Evolutionary conservation across 1,284 basidiomycete genomes (phyloP).

Genomic region (Athelia sp.): DNA sequence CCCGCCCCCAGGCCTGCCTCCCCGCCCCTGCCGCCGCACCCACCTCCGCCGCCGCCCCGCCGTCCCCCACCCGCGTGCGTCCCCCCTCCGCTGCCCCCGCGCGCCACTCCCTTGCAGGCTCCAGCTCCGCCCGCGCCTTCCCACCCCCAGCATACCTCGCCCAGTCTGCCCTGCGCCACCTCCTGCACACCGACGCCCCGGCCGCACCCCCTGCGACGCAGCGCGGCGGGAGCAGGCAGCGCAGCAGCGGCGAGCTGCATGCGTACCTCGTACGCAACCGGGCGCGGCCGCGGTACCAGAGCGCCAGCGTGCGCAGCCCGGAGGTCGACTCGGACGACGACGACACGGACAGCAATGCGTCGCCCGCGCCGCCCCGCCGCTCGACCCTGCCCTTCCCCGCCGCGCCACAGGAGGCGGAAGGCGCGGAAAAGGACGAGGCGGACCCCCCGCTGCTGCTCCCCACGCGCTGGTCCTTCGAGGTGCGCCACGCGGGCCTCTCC

Average conservation of each 20-base stretch:
- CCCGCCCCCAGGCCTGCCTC: constrained; percentile 23
- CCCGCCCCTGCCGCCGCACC: constrained; percentile 30
- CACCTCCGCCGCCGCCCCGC: constrained; percentile 41
- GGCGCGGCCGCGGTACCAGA: constrained; percentile 19
- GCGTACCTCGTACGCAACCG: background rate
- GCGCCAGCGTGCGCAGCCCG: constrained; percentile 47
- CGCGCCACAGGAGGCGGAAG: constrained; percentile 1
- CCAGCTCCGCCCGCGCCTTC: constrained; percentile 35
- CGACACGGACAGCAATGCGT: background rate
- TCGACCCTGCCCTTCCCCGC: no score
- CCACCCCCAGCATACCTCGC: constrained; percentile 69
- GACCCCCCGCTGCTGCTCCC: constrained; percentile 50
- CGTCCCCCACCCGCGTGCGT: constrained; percentile 23
- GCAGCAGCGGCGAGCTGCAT: background rate
- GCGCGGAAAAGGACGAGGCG: constrained; percentile 24
- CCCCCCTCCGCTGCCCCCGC: constrained; percentile 13
- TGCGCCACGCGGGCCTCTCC: constrained; percentile 52
- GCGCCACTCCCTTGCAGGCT: constrained; percentile 15
- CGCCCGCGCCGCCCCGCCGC: no score
- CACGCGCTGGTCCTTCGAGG: constrained; percentile 72
- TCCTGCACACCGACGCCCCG: constrained; percentile 58
- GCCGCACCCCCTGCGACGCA: constrained; percentile 28
- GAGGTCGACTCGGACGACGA: constrained; percentile 19
- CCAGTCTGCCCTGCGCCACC: constrained; percentile 63
- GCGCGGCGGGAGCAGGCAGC: background rate